Evolutionary conservation across 1,284 basidiomycete genomes (phyloP), one percentile per base, ranked within the genome.

Genomic region (Cryptococcus amylolentus): DNA sequence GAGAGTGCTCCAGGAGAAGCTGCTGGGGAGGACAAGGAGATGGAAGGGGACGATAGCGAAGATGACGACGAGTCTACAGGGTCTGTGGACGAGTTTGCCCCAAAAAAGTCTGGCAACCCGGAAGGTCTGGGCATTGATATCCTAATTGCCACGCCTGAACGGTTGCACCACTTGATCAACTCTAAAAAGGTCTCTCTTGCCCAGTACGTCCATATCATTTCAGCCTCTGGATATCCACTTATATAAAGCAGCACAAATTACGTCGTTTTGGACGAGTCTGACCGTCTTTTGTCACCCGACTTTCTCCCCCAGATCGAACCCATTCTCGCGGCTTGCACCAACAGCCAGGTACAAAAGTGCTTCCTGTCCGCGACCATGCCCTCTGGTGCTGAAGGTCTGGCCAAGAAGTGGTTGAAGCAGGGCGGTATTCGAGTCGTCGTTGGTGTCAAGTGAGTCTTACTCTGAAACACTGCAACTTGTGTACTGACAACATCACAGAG

Each of bases 351-450:
- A 0, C 91, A 92, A 71, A 98, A 94, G 69, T 88, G 89, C 1
- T 86, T 97, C 37, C 91, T 98, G 75, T 94, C 90, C 60, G 95
- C 95, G 0, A 98, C 95, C 0, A 84, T 98, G 51, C 95, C 94
- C 13, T 86, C 91, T 5, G 85, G 86, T 10, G 88, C 86, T 0
- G 95, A 98, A 76, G 88, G 88, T 70, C 80, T 94, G 40, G 91
- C 91, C 0, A 86, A 91, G 82, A 83, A 82, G 18, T 89, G 94
- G 81, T 82, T 98, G 52, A 81, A 81, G 9, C 83, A 91, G 38
- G 77, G 72, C 62, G 89, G 91, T 8, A 86, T 96, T 49, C 84
- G 93, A 16, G 84, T 95, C 7, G 90, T 97, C 14, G 91, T 96
- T n/a, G 93, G 93, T 27, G 79, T 94, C 51, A 97, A 95, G 92